Percentiles rank a stretch among this genome's conserved stretches.
phyloP scores from a whole-genome alignment of 345 rosid genomes.

The Pistacia integerrima region DNA sequence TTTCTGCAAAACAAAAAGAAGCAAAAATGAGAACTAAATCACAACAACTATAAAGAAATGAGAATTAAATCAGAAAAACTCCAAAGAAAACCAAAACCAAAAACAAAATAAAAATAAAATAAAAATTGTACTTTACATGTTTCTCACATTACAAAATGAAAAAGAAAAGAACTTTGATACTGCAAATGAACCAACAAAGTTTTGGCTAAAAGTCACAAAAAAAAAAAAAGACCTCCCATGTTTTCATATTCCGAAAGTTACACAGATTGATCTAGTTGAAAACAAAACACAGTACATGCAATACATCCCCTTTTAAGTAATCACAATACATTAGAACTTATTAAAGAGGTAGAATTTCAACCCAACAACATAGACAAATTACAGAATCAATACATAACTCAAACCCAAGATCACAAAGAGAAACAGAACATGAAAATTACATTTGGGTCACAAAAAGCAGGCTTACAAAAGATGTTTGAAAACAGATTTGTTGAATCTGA shows the following conservation, averaged over 20 bases:
- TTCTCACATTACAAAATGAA: neutral
- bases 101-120: too few relatives aligned
- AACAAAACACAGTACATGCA: neutral
- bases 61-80: slow-evolving; percentile 9
- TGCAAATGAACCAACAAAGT: neutral
- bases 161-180: neutral
- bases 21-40: slow-evolving; percentile 6
- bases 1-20: slow-evolving; percentile 29
- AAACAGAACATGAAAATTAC: neutral
- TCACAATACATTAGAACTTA: too few relatives aligned
- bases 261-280: neutral
- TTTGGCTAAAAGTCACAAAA: neutral
- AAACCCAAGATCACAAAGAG: neutral
- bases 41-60: slow-evolving; percentile 9
- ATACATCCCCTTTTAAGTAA: neutral
- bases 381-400: neutral
- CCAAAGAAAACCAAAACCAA: neutral
- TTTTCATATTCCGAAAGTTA: neutral
- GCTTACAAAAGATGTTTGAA: neutral
- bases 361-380: neutral
- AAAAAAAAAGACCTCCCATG: neutral
- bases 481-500: neutral
- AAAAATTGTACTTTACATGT: neutral
- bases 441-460: neutral
- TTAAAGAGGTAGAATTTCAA: neutral